phyloP scores from a whole-genome alignment of 306 rosid species.

The Ceratonia siliqua region DNA sequence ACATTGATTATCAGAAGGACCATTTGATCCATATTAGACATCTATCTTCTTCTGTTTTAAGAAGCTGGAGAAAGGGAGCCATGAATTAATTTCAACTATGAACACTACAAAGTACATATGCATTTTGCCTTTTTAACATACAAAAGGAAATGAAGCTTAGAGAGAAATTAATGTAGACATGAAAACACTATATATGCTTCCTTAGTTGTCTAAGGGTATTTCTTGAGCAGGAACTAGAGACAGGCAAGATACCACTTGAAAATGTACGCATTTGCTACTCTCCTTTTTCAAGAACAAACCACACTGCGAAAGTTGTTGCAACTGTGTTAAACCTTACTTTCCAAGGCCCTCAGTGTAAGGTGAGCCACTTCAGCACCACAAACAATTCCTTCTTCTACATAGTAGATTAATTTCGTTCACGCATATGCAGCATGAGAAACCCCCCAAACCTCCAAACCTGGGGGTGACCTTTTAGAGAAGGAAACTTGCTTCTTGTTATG shows the following conservation, averaged over 20 bases:
- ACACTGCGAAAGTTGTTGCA: conserved; percentile 69
- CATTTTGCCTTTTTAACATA: background rate
- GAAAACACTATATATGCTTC: background rate
- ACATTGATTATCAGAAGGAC: background rate
- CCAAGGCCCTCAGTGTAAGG: conserved; percentile 75
- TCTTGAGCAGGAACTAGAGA: conserved; percentile 60
- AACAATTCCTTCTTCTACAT: background rate
- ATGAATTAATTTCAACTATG: background rate
- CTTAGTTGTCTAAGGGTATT: background rate
- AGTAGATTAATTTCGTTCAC: background rate
- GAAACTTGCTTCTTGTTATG: background rate
- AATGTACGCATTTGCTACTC: conserved; percentile 77
- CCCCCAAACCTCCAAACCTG: background rate
- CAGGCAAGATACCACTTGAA: conserved; percentile 47
- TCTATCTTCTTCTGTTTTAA: background rate
- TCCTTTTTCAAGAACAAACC: conserved; percentile 82
- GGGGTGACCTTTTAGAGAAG: background rate
- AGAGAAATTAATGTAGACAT: background rate
- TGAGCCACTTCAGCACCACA: conserved; percentile 17
- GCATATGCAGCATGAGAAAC: background rate
- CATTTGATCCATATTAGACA: background rate
- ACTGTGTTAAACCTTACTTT: conserved; percentile 60
- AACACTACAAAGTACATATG: background rate
- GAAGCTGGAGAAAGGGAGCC: background rate
- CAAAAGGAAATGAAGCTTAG: background rate